Conservation (phyloP, 2,329 filamentous ascomycete genomes). For the Arthroderma sp. region DNA sequence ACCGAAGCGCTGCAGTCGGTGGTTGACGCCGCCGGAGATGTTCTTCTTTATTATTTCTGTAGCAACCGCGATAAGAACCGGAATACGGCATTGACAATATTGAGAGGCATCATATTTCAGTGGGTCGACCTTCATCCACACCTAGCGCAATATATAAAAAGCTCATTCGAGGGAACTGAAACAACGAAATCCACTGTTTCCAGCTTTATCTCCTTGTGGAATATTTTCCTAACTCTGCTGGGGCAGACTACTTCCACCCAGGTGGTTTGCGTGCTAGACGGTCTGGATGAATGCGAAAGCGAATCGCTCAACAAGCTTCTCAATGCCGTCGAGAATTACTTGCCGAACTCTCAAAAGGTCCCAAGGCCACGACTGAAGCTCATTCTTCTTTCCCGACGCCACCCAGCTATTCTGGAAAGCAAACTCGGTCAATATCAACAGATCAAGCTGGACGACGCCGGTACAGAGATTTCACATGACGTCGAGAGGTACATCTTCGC, state of each 20-base stretch:
- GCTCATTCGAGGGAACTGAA: slow-evolving; percentile 9
- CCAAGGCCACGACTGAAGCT: slow-evolving; percentile 8
- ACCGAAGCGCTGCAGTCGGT: slow-evolving; percentile 12
- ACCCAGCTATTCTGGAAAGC: slow-evolving; percentile 11
- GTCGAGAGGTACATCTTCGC: slow-evolving; percentile 13
- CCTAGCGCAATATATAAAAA: slow-evolving; percentile 10
- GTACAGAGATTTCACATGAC: slow-evolving; percentile 9
- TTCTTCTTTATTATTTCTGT: slow-evolving; percentile 18
- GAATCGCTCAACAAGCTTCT: slow-evolving; percentile 11
- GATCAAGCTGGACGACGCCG: slow-evolving; percentile 11
- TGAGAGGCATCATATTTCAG: slow-evolving; percentile 16
- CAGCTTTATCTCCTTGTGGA: slow-evolving; percentile 12
- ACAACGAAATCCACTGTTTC: slow-evolving; percentile 14
- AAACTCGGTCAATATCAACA: slow-evolving; percentile 8
- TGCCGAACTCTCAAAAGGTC: slow-evolving; percentile 3
- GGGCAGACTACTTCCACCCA: slow-evolving; percentile 4
- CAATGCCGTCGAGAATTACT: slow-evolving; percentile 9
- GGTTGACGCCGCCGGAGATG: slow-evolving; percentile 5
- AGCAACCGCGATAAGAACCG: slow-evolving; percentile 14
- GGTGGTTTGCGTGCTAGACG: slow-evolving; percentile 14
- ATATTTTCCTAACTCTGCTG: slow-evolving; percentile 9
- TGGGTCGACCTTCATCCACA: slow-evolving; percentile 10
- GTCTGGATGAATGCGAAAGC: slow-evolving; percentile 14
- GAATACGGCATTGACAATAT: slow-evolving; percentile 12
- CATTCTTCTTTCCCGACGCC: slow-evolving; percentile 13